phyloP scores from a whole-genome alignment of 2,329 filamentous ascomycete species.

The Pseudogymnoascus sp. region DNA sequence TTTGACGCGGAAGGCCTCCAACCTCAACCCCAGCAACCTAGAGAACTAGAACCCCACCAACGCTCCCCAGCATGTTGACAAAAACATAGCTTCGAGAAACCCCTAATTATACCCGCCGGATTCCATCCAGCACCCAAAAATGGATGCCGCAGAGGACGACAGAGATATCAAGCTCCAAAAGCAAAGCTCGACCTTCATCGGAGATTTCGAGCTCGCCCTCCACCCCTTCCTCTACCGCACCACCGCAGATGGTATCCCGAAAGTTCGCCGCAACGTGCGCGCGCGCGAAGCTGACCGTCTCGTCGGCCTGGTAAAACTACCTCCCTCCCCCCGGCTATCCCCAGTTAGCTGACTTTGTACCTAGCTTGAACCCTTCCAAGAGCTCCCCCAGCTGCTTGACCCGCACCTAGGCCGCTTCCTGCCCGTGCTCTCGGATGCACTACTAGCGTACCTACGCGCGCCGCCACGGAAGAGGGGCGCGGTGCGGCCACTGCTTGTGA shows the following conservation, averaged over 20 bases:
- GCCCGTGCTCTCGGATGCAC: conserved; percentile 65
- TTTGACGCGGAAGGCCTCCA: background rate
- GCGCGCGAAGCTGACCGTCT: conserved; percentile 41
- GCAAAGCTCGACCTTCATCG: conserved; percentile 49
- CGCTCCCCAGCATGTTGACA: background rate
- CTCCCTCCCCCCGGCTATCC: no score
- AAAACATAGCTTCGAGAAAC: background rate
- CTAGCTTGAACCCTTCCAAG: conserved; percentile 78
- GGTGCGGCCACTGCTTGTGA: conserved; percentile 31
- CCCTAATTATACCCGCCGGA: background rate
- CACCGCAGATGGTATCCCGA: conserved; percentile 35
- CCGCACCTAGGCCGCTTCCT: conserved; percentile 70
- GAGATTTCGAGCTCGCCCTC: conserved; percentile 48
- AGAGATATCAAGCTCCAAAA: conserved; percentile 54
- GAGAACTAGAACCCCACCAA: background rate
- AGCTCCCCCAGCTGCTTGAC: conserved; percentile 89
- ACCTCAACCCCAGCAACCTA: background rate
- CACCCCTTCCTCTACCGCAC: conserved; percentile 44
- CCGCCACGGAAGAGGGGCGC: conserved; percentile 28
- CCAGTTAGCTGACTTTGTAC: conserved; percentile 8
- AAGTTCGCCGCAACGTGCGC: conserved; percentile 42
- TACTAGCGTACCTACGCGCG: conserved; percentile 56
- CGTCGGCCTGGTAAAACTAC: conserved; percentile 41
- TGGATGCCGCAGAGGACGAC: conserved; percentile 55
- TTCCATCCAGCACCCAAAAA: conserved; percentile 22